Conservation (phyloP, 2,329 filamentous ascomycete genomes). For the Trichoderma harzianum region DNA sequence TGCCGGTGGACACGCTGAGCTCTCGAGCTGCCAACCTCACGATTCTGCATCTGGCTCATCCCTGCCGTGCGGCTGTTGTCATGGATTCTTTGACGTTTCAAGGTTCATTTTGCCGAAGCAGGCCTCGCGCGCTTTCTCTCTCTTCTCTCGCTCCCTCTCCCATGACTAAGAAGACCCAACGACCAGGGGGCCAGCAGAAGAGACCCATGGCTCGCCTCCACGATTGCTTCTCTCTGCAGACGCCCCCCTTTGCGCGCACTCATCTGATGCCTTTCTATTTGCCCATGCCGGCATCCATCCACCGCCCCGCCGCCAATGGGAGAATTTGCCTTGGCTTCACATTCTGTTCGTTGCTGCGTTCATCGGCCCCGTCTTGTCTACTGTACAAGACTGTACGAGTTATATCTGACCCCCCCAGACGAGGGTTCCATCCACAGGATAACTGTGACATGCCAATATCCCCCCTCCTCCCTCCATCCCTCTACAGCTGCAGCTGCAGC, state of each 20-base stretch:
- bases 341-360: background rate
- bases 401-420: background rate
- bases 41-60: background rate
- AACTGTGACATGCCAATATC: slow-evolving; percentile 8
- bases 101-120: slow-evolving; percentile 9
- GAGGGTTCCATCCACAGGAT: background rate
- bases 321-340: slow-evolving; percentile 6
- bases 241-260: background rate
- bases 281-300: background rate
- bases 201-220: background rate
- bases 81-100: slow-evolving; percentile 7
- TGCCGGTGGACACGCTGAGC: background rate
- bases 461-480: background rate
- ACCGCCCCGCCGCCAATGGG: slow-evolving; percentile 5
- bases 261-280: background rate
- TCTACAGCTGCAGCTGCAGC: background rate
- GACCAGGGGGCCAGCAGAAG: background rate
- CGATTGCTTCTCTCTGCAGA: slow-evolving; percentile 1
- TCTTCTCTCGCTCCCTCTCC: background rate
- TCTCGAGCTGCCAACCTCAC: background rate
- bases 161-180: slow-evolving; percentile 10
- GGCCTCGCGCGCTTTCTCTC: background rate
- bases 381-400: background rate
- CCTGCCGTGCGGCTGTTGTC: slow-evolving; percentile 9
- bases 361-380: background rate